Percentiles rank a stretch among this genome's conserved stretches.
phyloP scores from a whole-genome alignment of 1,284 basidiomycete genomes.

The Exobasidium rhododendri region DNA sequence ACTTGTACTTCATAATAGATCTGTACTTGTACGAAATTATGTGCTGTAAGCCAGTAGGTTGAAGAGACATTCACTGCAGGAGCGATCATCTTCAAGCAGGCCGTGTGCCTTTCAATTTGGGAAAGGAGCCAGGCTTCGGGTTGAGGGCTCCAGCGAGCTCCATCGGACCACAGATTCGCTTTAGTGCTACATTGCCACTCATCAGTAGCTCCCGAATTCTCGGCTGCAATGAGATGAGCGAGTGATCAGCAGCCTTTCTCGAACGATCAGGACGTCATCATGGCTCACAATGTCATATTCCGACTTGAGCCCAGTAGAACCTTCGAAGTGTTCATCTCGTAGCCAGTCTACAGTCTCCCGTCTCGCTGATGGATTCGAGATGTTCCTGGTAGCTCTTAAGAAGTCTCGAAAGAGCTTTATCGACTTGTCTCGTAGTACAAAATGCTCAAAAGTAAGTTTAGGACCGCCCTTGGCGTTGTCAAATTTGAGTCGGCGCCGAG shows the following conservation, averaged over 20 bases:
- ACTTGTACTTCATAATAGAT: background rate
- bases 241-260: background rate
- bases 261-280: background rate
- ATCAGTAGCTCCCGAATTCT: slow-evolving; percentile 7
- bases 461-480: background rate
- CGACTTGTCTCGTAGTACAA: slow-evolving; percentile 20
- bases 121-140: slow-evolving; percentile 5
- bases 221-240: background rate
- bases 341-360: slow-evolving; percentile 41
- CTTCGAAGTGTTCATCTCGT: slow-evolving; percentile 13
- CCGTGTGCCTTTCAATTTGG: background rate
- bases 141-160: slow-evolving; percentile 4
- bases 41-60: too few relatives aligned
- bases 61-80: too few relatives aligned
- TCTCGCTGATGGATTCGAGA: slow-evolving; percentile 38
- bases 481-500: background rate
- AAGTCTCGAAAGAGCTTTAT: slow-evolving; percentile 39
- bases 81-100: too few relatives aligned
- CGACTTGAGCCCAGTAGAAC: background rate
- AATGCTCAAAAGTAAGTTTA: slow-evolving; percentile 11
- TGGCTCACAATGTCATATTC: slow-evolving; percentile 10
- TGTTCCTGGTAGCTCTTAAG: slow-evolving; percentile 37
- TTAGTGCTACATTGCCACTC: background rate
- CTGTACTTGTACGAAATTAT: too few relatives aligned
- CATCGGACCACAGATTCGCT: slow-evolving; percentile 12